Base-by-base conservation (phyloP, 371 early-diverging fungal genomes). In the Catenaria anguillulae region DNA sequence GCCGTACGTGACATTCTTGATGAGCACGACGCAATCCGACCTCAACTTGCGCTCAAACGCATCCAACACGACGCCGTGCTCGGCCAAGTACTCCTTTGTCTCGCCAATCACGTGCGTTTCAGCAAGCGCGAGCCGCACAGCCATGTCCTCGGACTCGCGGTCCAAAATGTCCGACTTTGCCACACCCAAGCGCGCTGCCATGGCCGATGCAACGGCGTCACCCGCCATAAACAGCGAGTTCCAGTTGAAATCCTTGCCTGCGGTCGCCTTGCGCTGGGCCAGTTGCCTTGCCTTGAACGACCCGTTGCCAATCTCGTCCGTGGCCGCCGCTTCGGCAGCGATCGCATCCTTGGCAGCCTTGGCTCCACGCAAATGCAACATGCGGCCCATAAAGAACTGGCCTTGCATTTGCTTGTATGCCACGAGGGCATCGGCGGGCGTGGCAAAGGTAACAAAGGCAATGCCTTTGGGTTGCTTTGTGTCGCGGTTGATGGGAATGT, bases 101-200 rank as follows among this genome's bases (percentile, higher is more conserved):
- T 95, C 94, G 69, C 78, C 80, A 59, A 96, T 83, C 56, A 97
- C 84, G 65, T 94, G 87, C 0, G 97, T 96, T 73, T 97, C 97
- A 23, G 97, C 97, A 45, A 95, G 77, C 0, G 97, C 96, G 58
- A 95, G 74, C 33, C 93, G 82, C 4, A 93, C 93, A 29, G 95
- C 93, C 74, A 90, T 79, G 70, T 93, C 92, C 35, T 88, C 88
- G 23, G 87, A 78, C 33, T 83, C 83, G 4, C 89, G 80, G 71
- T 89, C 86, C 65, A 97, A 69, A 17, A 97, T 82, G 17, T 92
- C 93, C 19, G 82, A 75, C 70, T 97, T 97, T 59, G 78, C 74
- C 12, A 97, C 84, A 58, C 82, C 84, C 31, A 97, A 75, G 56
- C 91, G 87, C 65, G 85, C 82, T 21, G 96, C 89, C 72, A 97